phyloP scores from a whole-genome alignment of 768 basidiomycete species.

The Russula dissimulans region DNA sequence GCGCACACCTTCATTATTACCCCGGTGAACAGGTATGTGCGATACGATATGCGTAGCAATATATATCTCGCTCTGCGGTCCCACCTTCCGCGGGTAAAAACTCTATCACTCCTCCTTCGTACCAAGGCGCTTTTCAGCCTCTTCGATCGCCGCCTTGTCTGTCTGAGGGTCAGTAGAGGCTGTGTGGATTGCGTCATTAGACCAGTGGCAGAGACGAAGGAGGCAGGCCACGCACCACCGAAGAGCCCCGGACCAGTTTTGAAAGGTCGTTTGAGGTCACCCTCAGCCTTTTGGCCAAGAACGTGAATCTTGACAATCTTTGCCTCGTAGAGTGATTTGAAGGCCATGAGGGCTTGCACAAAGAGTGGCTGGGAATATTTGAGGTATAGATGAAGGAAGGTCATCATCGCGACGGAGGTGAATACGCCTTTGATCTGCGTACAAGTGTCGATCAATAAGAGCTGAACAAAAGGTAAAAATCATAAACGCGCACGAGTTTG shows the following conservation, averaged over 20 bases:
- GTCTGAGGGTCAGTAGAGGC: slow-evolving; percentile 66
- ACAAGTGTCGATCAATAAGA: slow-evolving; percentile 9
- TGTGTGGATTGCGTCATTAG: slow-evolving; percentile 13
- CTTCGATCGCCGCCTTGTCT: slow-evolving; percentile 77
- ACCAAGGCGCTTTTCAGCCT: slow-evolving; percentile 78
- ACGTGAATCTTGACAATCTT: slow-evolving; percentile 79
- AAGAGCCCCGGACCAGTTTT: slow-evolving; percentile 63
- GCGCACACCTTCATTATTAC: neutral
- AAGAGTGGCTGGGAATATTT: slow-evolving; percentile 95
- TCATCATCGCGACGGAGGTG: slow-evolving; percentile 80
- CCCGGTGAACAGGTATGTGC: neutral
- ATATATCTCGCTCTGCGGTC: slow-evolving; percentile 7
- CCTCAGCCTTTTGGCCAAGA: slow-evolving; percentile 67
- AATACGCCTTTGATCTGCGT: slow-evolving; percentile 53
- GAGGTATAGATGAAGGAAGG: slow-evolving; percentile 87
- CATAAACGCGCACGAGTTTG: slow-evolving; percentile 52
- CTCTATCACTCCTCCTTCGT: slow-evolving; percentile 46
- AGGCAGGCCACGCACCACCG: slow-evolving; percentile 40
- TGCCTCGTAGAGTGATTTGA: slow-evolving; percentile 84
- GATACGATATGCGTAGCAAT: slow-evolving; percentile 3
- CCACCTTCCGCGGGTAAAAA: neutral
- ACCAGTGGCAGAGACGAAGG: neutral
- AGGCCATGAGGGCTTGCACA: slow-evolving; percentile 90
- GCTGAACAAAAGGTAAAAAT: slow-evolving; percentile 28
- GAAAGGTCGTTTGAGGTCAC: slow-evolving; percentile 87